Evolutionary conservation across 2,329 filamentous ascomycete genomes (phyloP), one percentile per base, ranked within the genome.

Genomic region (Leptographium wingfieldii): DNA sequence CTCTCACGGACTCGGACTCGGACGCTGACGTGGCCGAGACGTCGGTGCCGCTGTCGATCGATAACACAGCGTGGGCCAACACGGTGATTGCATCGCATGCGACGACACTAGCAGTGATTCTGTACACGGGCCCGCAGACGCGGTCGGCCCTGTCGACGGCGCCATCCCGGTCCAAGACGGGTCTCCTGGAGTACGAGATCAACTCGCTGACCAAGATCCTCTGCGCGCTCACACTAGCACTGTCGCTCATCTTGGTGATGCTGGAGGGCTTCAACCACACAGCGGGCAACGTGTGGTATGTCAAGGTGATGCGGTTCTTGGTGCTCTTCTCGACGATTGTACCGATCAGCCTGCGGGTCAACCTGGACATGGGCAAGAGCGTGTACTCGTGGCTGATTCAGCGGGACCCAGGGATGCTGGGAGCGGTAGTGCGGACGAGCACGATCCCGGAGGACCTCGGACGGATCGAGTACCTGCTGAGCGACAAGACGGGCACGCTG

Each of bases 241-340:
- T 99, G 3, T 97, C 92, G 0, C 80, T 96, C 63, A 80, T 95
- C 51, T 81, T 99, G 10, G 94, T 99, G 5, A 91, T 90, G 0
- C 74, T 97, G 2, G 86, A 96, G 71, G 87, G 90, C 0, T 94
- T 96, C 64, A 79, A 85, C 55, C 81, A 78, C 65, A 83, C 82
- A 1, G 77, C 84, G 59, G 82, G 80, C 25, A 81, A 83, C 59
- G 75, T 81, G 29, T 99, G 94, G 94, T 99, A 97, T 71, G 85
- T 97, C 65, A 92, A 95, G 65, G 95, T 97, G 67, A 94, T 96
- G 85, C 86, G 92, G n/a, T 99, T 97, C 70, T 76, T 99, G 64
- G 95, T 99, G 62, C 78, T 99, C 1, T 99, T 99, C 76, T 97
- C 92, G n/a, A 97, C 92, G 0, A 99, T 99, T 68, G 95, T 99